Conservation (phyloP, 2,329 filamentous ascomycete species). For the Diaporthe ilicicola region DNA sequence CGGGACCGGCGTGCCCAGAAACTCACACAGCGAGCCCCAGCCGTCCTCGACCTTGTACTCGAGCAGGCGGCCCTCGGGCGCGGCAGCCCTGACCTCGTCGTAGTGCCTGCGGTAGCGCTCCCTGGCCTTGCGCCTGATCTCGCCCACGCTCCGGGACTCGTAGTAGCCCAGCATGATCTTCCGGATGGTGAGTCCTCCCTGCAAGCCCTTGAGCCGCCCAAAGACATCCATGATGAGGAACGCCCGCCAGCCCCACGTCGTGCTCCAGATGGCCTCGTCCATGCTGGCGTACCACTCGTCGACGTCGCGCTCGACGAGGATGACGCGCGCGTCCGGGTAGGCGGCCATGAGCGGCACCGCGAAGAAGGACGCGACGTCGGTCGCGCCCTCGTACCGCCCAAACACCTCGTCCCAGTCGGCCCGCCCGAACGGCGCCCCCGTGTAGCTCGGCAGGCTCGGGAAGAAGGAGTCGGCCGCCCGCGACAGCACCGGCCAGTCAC, state of each 20-base stretch:
- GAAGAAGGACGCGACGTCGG: constrained; percentile 31
- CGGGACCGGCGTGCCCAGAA: constrained; percentile 30
- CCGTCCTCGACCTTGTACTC: constrained; percentile 32
- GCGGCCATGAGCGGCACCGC: constrained; percentile 48
- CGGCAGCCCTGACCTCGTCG: constrained; percentile 25
- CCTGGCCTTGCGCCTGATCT: constrained; percentile 30
- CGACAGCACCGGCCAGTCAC: constrained; percentile 29
- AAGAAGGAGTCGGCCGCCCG: constrained; percentile 30
- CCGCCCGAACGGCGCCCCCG: constrained; percentile 22
- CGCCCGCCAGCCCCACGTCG: constrained; percentile 23
- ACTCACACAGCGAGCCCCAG: constrained; percentile 31
- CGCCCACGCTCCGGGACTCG: constrained; percentile 2
- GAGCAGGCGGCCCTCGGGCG: constrained; percentile 14
- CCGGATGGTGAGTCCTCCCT: constrained; percentile 27
- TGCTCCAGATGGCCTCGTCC: constrained; percentile 28
- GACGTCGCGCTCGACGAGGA: constrained; percentile 46
- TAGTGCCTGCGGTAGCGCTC: constrained; percentile 30
- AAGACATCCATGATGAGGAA: not conserved
- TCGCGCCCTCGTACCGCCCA: constrained; percentile 23
- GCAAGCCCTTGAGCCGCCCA: constrained; percentile 22
- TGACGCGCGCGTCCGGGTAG: constrained; percentile 54
- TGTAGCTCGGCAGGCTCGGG: constrained; percentile 20
- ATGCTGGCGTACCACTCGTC: constrained; percentile 43
- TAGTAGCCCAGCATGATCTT: constrained; percentile 24
- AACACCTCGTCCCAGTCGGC: constrained; percentile 30